Conservation (phyloP, 2,329 filamentous ascomycete genomes). For the Paraconiothyrium sp. region DNA sequence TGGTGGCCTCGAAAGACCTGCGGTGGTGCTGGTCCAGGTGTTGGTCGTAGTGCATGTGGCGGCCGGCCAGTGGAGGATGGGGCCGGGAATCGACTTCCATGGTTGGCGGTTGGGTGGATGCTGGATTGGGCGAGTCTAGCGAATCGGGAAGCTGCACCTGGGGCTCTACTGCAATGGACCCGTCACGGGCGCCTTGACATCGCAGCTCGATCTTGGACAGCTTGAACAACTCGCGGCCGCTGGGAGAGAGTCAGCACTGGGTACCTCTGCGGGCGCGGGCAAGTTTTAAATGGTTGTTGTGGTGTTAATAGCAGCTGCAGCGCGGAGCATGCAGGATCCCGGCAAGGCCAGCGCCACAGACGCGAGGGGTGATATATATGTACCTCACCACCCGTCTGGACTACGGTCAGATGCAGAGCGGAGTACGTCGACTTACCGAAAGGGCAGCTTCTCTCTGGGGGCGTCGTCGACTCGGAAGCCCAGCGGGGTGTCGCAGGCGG, state of each 20-base stretch:
- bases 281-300: conserved; percentile 27
- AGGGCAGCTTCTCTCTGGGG: conserved; percentile 37
- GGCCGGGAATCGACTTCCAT: conserved; percentile 46
- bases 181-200: conserved; percentile 41
- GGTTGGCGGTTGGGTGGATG: conserved; percentile 17
- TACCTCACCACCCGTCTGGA: conserved; percentile 10
- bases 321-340: conserved; percentile 31
- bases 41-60: conserved; percentile 26
- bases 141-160: conserved; percentile 34
- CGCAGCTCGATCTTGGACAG: conserved; percentile 50
- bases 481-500: conserved; percentile 40
- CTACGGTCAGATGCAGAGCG: conserved; percentile 11
- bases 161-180: conserved; percentile 39
- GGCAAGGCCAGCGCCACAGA: conserved; percentile 24
- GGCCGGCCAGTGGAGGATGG: conserved; percentile 28
- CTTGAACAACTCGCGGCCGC: conserved; percentile 52
- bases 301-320: conserved; percentile 31
- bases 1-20: conserved; percentile 25
- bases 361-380: conserved; percentile 18
- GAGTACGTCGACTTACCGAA: conserved; percentile 40
- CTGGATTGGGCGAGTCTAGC: conserved; percentile 28
- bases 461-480: conserved; percentile 44
- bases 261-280: conserved; percentile 9
- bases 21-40: conserved; percentile 29
- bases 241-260: conserved; percentile 24